Percentiles rank a stretch among this genome's conserved stretches.
phyloP scores from a whole-genome alignment of 352 stramenopile species.

The Globisporangium megalacanthum region DNA sequence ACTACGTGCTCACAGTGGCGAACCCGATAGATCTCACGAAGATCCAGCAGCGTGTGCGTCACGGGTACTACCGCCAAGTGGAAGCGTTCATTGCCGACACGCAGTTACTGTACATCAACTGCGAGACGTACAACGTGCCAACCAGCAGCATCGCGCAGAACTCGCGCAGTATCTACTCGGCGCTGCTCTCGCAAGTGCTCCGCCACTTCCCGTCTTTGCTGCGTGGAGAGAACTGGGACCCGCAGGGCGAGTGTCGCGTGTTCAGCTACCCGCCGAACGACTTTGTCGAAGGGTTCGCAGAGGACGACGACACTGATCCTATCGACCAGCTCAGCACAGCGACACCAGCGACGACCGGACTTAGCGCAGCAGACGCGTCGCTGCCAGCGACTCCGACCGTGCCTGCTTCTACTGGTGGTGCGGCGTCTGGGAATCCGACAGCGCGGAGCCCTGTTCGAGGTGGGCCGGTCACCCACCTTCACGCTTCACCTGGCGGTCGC shows the following conservation, averaged over 20 bases:
- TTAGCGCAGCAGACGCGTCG: neutral
- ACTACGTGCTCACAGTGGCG: constrained; percentile 78
- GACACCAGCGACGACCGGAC: neutral
- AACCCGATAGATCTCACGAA: constrained; percentile 84
- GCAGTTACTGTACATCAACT: constrained; percentile 69
- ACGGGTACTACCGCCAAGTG: constrained; percentile 79
- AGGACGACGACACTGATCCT: constrained; percentile 15
- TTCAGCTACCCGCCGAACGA: constrained; percentile 53
- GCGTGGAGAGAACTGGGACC: constrained; percentile 19
- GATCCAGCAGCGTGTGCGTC: constrained; percentile 59
- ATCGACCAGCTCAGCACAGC: neutral
- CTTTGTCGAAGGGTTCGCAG: constrained; percentile 29
- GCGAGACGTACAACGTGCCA: constrained; percentile 81
- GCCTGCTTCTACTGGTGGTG: neutral
- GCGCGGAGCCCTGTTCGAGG: neutral
- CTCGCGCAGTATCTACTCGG: constrained; percentile 55
- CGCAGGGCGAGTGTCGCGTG: constrained; percentile 14
- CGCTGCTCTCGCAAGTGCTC: constrained; percentile 53
- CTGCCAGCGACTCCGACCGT: neutral
- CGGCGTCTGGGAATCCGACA: neutral
- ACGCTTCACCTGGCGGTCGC: neutral
- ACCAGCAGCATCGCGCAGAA: constrained; percentile 81
- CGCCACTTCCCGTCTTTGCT: constrained; percentile 54
- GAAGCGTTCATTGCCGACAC: constrained; percentile 78
- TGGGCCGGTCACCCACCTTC: neutral